Conservation (phyloP, 192 early-diverging fungal genomes). For the Coemansia sp. region DNA sequence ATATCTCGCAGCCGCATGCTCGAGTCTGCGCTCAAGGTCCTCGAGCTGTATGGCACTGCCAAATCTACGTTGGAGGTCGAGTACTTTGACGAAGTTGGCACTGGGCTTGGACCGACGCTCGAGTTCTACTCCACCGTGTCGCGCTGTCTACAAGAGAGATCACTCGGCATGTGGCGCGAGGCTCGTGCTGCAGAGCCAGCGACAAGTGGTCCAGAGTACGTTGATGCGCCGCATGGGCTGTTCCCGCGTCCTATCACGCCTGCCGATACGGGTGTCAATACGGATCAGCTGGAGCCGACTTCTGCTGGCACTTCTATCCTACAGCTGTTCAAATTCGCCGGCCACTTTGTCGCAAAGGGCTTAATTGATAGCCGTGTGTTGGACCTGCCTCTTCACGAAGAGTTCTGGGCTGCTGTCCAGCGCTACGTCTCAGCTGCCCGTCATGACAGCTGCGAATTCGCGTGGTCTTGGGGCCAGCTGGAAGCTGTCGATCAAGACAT, state of each 20-base stretch:
- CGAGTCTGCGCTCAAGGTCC: slow-evolving; percentile 82
- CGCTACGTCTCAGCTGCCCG: slow-evolving; percentile 25
- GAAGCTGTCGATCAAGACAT: slow-evolving; percentile 69
- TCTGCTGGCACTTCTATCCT: background rate
- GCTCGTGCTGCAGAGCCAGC: background rate
- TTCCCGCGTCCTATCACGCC: slow-evolving; percentile 55
- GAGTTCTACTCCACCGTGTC: slow-evolving; percentile 91
- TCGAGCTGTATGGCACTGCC: slow-evolving; percentile 75
- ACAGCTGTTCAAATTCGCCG: slow-evolving; percentile 71
- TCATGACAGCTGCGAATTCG: background rate
- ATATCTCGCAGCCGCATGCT: slow-evolving; percentile 77
- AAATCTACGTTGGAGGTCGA: slow-evolving; percentile 87
- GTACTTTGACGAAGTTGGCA: slow-evolving; percentile 92
- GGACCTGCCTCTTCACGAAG: slow-evolving; percentile 76
- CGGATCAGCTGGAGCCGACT: background rate
- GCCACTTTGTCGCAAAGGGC: slow-evolving; percentile 88
- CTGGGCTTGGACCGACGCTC: slow-evolving; percentile 86
- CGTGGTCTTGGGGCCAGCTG: slow-evolving; percentile 39
- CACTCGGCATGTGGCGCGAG: slow-evolving; percentile 72
- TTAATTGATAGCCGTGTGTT: slow-evolving; percentile 84
- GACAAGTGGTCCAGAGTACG: slow-evolving; percentile 27
- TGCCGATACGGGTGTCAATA: slow-evolving; percentile 1
- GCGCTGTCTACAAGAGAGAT: slow-evolving; percentile 67
- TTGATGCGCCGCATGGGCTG: slow-evolving; percentile 56
- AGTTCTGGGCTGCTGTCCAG: slow-evolving; percentile 76